Evolutionary conservation across 2,329 filamentous ascomycete species (phyloP).

Genomic region (Alternaria brassicicola): DNA sequence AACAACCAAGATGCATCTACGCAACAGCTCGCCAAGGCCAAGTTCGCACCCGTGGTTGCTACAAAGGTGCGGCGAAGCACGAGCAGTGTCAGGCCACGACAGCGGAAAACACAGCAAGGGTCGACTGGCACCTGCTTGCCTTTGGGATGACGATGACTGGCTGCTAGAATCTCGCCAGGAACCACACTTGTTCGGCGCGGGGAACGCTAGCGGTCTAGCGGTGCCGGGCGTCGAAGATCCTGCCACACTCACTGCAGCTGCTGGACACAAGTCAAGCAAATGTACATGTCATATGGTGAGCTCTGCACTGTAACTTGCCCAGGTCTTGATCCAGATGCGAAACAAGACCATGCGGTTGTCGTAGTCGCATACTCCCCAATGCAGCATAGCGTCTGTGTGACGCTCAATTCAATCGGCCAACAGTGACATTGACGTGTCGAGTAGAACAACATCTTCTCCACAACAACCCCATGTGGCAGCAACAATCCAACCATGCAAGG

Average conservation of each 20-base stretch:
- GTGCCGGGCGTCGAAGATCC: constrained; percentile 23
- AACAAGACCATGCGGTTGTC: constrained; percentile 6
- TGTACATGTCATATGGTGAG: neutral
- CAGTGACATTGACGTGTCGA: neutral
- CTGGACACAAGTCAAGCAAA: neutral
- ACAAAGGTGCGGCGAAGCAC: neutral
- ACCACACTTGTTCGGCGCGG: constrained; percentile 30
- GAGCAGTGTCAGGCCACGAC: neutral
- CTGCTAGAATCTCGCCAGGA: constrained; percentile 27
- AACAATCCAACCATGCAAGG: constrained; percentile 1
- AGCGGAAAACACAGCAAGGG: constrained; percentile 7
- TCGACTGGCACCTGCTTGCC: constrained; percentile 4
- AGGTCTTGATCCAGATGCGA: constrained; percentile 3
- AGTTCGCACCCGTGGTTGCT: neutral
- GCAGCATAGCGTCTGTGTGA: constrained; percentile 17
- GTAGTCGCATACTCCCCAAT: constrained; percentile 17
- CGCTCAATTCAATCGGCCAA: constrained; percentile 8
- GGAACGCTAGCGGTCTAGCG: constrained; percentile 29
- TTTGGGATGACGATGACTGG: constrained; percentile 21
- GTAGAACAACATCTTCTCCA: neutral
- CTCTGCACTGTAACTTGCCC: neutral
- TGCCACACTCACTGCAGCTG: constrained; percentile 12
- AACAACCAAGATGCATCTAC: neutral
- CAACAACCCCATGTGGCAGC: constrained; percentile 13
- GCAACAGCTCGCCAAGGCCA: neutral